A percentile compares a stretch with the other conserved stretches of the same genome.
Conservation (phyloP, 164 flowering plant species). For the Macadamia integrifolia region DNA sequence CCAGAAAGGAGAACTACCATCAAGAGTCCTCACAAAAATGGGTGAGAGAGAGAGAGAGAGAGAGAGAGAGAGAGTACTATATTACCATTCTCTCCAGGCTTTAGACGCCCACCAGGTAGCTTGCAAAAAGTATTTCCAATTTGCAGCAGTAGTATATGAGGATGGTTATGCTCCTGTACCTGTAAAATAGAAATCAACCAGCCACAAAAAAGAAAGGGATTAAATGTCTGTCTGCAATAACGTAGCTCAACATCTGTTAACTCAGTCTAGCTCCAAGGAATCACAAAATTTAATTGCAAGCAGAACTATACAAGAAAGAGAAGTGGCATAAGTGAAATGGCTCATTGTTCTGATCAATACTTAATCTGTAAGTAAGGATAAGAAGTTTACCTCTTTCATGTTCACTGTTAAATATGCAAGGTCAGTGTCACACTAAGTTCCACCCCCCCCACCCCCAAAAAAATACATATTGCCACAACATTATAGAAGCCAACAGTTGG, state of each 20-base stretch:
- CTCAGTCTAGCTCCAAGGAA: neutral
- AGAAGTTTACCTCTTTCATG: too few relatives aligned
- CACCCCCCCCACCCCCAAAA: too few relatives aligned
- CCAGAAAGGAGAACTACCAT: neutral
- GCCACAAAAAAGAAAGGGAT: neutral
- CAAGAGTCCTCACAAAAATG: neutral
- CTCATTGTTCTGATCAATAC: too few relatives aligned
- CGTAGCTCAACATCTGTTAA: neutral
- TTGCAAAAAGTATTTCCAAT: slow-evolving; percentile 98
- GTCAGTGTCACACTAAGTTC: too few relatives aligned
- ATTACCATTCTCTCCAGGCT: slow-evolving; percentile 98
- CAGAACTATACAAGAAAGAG: too few relatives aligned
- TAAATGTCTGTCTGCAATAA: neutral
- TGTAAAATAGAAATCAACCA: slow-evolving; percentile 19
- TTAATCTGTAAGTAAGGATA: too few relatives aligned
- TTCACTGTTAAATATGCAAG: too few relatives aligned
- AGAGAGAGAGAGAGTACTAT: neutral
- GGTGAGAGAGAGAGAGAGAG: neutral
- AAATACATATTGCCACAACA: too few relatives aligned
- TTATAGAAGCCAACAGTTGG: too few relatives aligned
- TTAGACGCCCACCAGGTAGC: slow-evolving; percentile 98
- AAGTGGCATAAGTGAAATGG: too few relatives aligned
- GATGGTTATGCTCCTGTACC: slow-evolving; percentile 99
- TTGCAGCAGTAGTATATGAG: slow-evolving; percentile 94
- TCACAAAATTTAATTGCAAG: neutral